These are phyloP conservation scores for Ustilago vetiveriae DNA, from an alignment of 1,284 basidiomycete genomes.

Conservation along the genomic window DNA sequence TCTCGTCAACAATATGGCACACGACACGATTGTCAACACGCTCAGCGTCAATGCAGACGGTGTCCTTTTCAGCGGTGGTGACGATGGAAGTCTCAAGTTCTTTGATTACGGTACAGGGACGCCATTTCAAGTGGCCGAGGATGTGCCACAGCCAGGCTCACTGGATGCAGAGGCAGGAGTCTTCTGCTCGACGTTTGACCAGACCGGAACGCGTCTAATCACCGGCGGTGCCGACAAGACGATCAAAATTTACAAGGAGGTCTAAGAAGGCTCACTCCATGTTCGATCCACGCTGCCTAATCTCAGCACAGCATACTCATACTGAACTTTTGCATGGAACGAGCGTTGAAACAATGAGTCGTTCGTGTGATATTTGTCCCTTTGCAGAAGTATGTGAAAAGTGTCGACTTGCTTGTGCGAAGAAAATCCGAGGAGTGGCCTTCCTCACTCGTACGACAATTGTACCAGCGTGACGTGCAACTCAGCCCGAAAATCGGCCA, in stretches of 20 bases:
- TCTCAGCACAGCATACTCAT: conserved; percentile 5
- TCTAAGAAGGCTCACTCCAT: conserved; percentile 6
- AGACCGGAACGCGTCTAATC: conserved; percentile 88
- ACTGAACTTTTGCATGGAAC: no score
- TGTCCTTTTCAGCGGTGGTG: conserved; percentile 87
- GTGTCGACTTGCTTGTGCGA: no score
- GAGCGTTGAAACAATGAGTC: no score
- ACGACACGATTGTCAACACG: conserved; percentile 97
- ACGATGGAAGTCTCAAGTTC: conserved; percentile 59
- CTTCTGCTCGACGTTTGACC: conserved; percentile 93
- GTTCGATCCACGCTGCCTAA: neutral
- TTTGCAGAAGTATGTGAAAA: no score
- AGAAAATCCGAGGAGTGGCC: no score
- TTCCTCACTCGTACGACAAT: no score
- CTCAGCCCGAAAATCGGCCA: neutral
- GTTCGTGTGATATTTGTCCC: no score
- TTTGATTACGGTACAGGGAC: conserved; percentile 88
- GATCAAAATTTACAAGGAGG: conserved; percentile 56
- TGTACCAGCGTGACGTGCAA: no score
- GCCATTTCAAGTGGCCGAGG: conserved; percentile 92
- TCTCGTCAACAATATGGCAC: conserved; percentile 94
- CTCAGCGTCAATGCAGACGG: conserved; percentile 92
- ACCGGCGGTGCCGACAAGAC: conserved; percentile 97
- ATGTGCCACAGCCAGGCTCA: conserved; percentile 94
- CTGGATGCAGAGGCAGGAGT: conserved; percentile 91